Percentiles rank a stretch among this genome's conserved stretches.
phyloP scores from a whole-genome alignment of 345 rosid genomes.

The Linum tenue region DNA sequence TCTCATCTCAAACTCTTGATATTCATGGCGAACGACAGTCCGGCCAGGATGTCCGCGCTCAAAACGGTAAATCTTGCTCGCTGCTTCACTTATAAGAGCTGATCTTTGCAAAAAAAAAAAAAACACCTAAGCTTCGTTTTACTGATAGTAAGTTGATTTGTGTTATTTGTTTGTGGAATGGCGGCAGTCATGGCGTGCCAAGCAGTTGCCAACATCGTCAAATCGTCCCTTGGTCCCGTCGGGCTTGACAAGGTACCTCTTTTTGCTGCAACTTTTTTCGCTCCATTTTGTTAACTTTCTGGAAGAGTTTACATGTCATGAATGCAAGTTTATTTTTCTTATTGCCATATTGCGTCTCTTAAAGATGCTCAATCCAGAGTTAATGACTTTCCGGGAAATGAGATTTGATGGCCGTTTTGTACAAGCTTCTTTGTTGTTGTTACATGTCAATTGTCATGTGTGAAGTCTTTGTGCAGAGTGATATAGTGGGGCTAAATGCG shows the following conservation, averaged over 20 bases:
- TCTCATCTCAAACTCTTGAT: slow-evolving; percentile 58
- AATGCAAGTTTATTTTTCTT: not conserved
- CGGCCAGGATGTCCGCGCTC: slow-evolving; percentile 96
- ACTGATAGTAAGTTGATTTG: not conserved
- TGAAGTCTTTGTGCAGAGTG: not conserved
- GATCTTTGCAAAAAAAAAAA: too few relatives aligned
- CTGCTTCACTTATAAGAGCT: not conserved
- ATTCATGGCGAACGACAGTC: slow-evolving; percentile 86
- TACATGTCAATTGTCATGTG: not conserved
- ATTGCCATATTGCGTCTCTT: not conserved
- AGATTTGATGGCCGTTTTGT: not conserved
- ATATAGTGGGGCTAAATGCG: not conserved
- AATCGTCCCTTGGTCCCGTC: slow-evolving; percentile 91
- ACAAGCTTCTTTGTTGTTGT: not conserved
- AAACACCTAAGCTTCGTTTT: not conserved
- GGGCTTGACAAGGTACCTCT: slow-evolving; percentile 85
- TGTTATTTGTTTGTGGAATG: not conserved
- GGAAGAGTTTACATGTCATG: not conserved
- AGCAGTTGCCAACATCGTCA: slow-evolving; percentile 91
- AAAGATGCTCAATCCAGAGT: too few relatives aligned
- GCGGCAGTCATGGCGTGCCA: slow-evolving; percentile 76
- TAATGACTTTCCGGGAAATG: too few relatives aligned
- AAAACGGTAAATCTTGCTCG: slow-evolving; percentile 45
- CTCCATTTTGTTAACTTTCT: too few relatives aligned
- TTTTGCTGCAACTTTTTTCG: not conserved